These are phyloP conservation scores for Trichosporon sp. DNA, from an alignment of 1,284 basidiomycete species.

Conservation along the genomic window DNA sequence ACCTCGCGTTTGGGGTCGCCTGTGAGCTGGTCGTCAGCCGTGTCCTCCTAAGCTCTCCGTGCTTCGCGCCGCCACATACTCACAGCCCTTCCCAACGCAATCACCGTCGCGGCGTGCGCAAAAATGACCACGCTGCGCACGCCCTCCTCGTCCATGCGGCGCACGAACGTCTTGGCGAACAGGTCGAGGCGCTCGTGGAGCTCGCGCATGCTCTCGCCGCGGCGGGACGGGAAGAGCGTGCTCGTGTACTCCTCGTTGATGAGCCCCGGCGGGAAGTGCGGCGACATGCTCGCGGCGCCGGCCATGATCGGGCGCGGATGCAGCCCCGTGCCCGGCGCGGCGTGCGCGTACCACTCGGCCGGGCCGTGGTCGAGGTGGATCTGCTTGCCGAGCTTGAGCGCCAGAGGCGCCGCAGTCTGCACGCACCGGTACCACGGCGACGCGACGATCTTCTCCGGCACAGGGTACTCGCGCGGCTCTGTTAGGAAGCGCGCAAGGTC, in stretches of 20 bases:
- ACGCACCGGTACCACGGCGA: conserved; percentile 54
- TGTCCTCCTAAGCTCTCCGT: not conserved
- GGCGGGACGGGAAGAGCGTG: conserved; percentile 49
- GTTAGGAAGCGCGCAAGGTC: conserved; percentile 37
- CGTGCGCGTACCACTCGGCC: conserved; percentile 14
- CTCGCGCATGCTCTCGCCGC: conserved; percentile 50
- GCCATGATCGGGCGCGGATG: conserved; percentile 42
- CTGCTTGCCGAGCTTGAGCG: conserved; percentile 21
- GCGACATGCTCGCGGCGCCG: conserved; percentile 20
- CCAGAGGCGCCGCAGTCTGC: conserved; percentile 51
- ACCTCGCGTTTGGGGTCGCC: conserved; percentile 30
- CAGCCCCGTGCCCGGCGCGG: conserved; percentile 31
- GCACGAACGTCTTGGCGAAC: conserved; percentile 41
- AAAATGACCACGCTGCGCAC: conserved; percentile 50
- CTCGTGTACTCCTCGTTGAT: conserved; percentile 43
- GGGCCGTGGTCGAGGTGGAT: conserved; percentile 17
- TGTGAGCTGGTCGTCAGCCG: conserved; percentile 11
- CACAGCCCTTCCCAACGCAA: conserved; percentile 47
- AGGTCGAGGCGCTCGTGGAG: conserved; percentile 45
- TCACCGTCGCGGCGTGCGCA: conserved; percentile 53
- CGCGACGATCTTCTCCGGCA: conserved; percentile 41
- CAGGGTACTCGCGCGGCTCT: conserved; percentile 30
- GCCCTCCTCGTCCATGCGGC: conserved; percentile 40
- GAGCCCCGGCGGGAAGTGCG: conserved; percentile 33
- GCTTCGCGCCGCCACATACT: conserved; percentile 14